Base-by-base conservation (phyloP, 768 basidiomycete species). In the Suillus spraguei region DNA sequence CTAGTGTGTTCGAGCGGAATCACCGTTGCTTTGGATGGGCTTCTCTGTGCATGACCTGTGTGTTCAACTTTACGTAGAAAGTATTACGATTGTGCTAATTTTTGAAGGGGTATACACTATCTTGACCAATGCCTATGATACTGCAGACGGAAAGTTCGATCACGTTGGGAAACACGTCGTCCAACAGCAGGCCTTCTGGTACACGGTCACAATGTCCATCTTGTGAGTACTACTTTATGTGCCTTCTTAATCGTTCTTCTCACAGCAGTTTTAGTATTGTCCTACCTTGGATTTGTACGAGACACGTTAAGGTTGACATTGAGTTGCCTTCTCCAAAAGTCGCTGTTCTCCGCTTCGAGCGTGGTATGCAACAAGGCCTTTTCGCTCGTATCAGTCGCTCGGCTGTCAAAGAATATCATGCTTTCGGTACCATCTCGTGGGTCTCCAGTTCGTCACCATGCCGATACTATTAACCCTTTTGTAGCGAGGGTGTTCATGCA, bases 331-430 rank as follows among this genome's bases (percentile, higher is more conserved):
- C n/a, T n/a, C n/a, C n/a, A n/a, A n/a, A n/a, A 72, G 91, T 90
- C 8, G 91, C 90, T 7, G 81, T 93, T 64, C 80, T 93, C 69
- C 88, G 90, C 38, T 92, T 93, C 76, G 80, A 86, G 74, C 86
- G 91, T 68, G 91, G 91, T 59, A 92, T 93, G 90, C 91, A 92
- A 71, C 91, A 92, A 71, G 90, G 91, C 62, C 80, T 93, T 35
- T 80, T 92, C 38, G 87, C 87, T 24, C 85, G 91, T 61, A 83
- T 92, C 77, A 88, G 88, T 65, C 88, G 90, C 41, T 85, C 85
- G 22, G 81, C 87, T 38, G 81, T 92, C 65, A 85, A 86, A 88
- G 91, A 93, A 73, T 92, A 92, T 73, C 91, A 92, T 72, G 89
- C 90, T 38, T 93, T 92, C 64, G 91, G 90, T 60, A 87, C 88